A percentile compares a stretch with the other conserved stretches of the same genome.
phyloP scores from a whole-genome alignment of 2,329 filamentous ascomycete genomes.

The Pestalotiopsis fici region DNA sequence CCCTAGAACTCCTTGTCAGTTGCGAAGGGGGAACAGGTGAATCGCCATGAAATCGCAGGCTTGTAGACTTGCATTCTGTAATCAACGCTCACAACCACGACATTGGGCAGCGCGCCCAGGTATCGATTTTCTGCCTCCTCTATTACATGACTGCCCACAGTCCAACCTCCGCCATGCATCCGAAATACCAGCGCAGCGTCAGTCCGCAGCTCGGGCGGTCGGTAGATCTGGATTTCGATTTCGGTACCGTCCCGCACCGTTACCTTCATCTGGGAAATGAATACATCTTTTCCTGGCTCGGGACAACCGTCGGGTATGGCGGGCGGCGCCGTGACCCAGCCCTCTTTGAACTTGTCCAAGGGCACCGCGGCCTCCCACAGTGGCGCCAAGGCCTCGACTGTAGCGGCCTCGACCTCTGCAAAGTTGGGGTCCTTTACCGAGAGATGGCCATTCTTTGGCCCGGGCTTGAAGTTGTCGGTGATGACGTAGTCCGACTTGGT shows the following conservation, averaged over 20 bases:
- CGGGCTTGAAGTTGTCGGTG: constrained; percentile 31
- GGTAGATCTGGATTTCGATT: constrained; percentile 37
- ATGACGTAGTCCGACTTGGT: constrained; percentile 26
- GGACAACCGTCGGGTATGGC: constrained; percentile 28
- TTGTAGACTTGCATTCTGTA: constrained; percentile 33
- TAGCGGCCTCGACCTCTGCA: constrained; percentile 23
- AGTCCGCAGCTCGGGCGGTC: constrained; percentile 20
- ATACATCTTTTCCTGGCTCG: constrained; percentile 32
- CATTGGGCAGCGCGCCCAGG: constrained; percentile 29
- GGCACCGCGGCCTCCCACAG: constrained; percentile 29
- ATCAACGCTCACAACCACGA: constrained; percentile 37
- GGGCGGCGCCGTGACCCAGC: constrained; percentile 23
- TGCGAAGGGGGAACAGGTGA: too few relatives aligned
- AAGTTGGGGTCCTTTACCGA: constrained; percentile 32
- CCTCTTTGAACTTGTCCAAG: constrained; percentile 13
- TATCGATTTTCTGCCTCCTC: constrained; percentile 36
- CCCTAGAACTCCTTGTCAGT: too few relatives aligned
- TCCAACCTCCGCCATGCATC: constrained; percentile 38
- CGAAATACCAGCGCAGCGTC: constrained; percentile 30
- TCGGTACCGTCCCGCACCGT: constrained; percentile 32
- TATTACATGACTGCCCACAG: constrained; percentile 32
- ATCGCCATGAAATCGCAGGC: neutral
- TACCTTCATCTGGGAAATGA: constrained; percentile 27
- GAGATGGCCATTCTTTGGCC: constrained; percentile 35
- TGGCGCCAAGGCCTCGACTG: constrained; percentile 23